Base-by-base conservation (phyloP, 805 yeast genomes). In the Komagataella pastoris region DNA sequence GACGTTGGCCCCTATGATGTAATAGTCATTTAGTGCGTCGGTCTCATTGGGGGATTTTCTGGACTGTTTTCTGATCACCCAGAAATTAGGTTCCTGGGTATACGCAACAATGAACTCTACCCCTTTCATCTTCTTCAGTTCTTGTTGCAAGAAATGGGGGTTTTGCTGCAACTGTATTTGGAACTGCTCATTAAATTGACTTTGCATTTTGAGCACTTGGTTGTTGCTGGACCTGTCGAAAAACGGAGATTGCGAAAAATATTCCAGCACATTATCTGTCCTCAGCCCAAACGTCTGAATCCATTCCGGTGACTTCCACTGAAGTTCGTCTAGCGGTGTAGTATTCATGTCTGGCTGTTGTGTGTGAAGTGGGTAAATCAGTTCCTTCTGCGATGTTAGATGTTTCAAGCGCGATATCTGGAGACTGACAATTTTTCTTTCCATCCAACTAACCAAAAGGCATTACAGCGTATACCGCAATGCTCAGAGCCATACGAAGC, bases 301-400 rank as follows among this genome's bases (percentile, higher is more conserved):
- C 95, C 97, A 93, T 65, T 93, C 99, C 1, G 99, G 98, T 3
- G 93, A 84, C 57, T 90, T 80, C 99, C 99, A 93, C 65, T 90
- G 98, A 46, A 93, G 75, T 60, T 91, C 97, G 62, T 90, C 97
- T 24, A 90, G 71, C 30, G 73, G 72, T 49, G 73, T 58, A 46
- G 58, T 30, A 10, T 30, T 14, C 40, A 30, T 30, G 14, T 2
- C 8, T 3, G 5, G 8, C 10, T 12, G 40, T 30, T 30, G n/a
- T 5, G 5, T 10, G 40, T 30, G 40, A 30, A 30, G 40, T 30
- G n/a, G 40, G n/a, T 30, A 30, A 30, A 30, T 8, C n/a, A 10
- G 40, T 2, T 14, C n/a, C 40, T 30, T 30, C 40, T 14, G 8
- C n/a, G 40, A 30, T 30, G 40, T 4, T 10, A 30, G 40, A 30